Conservation (phyloP, 345 rosid species). For the Angophora floribunda region DNA sequence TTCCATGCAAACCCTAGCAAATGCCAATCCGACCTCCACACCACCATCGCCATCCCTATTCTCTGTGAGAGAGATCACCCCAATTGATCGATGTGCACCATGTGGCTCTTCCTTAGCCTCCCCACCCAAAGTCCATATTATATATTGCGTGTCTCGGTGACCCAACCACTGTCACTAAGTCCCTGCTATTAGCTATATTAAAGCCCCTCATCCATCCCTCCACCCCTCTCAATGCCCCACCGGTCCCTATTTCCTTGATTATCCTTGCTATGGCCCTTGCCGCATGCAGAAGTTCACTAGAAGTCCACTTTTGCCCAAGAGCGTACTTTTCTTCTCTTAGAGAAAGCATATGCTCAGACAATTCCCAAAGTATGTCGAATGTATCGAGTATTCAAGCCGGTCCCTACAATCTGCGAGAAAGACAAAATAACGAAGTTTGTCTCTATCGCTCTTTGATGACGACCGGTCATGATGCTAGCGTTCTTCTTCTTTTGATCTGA, state of each 20-base stretch:
- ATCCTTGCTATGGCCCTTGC: conserved; percentile 15
- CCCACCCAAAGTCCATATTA: no score
- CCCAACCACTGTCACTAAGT: not conserved
- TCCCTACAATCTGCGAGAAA: not conserved
- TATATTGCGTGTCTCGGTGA: no score
- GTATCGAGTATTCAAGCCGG: not conserved
- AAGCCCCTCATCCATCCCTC: not conserved
- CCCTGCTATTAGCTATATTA: not conserved
- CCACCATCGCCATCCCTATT: no score
- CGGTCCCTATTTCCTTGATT: conserved; percentile 4
- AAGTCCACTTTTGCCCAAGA: conserved; percentile 18
- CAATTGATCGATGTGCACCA: no score
- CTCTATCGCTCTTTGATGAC: not conserved
- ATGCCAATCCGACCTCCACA: no score
- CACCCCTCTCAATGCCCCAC: conserved; percentile 1
- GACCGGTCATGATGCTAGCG: not conserved
- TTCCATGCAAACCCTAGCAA: no score
- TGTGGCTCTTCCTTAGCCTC: no score
- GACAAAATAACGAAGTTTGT: not conserved
- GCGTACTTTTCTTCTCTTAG: conserved; percentile 1
- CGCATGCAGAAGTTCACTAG: conserved; percentile 11
- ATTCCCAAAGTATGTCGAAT: not conserved
- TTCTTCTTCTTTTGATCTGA: not conserved
- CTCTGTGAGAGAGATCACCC: no score
- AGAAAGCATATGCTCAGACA: not conserved